Percentiles rank a stretch among this genome's conserved stretches.
Conservation (phyloP, 2,329 filamentous ascomycete genomes). For the Fusarium nisikadoi region DNA sequence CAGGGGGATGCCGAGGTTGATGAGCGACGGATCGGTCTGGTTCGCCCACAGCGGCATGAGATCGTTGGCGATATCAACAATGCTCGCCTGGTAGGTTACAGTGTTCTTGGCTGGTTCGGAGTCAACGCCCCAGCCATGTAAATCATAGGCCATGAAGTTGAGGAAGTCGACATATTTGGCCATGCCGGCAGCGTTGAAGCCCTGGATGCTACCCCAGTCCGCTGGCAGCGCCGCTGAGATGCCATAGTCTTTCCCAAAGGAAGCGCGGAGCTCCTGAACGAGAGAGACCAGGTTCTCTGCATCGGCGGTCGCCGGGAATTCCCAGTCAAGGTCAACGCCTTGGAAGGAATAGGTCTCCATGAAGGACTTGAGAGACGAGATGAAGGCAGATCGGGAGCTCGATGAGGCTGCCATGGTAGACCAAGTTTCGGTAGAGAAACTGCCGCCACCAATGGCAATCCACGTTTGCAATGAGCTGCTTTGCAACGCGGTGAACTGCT, state of each 20-base stretch:
- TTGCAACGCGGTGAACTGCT: background rate
- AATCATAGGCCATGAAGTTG: background rate
- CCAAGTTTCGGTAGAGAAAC: background rate
- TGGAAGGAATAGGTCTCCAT: background rate
- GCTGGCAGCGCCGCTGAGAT: background rate
- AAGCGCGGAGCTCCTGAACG: background rate
- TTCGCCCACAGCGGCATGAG: background rate
- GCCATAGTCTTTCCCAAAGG: background rate
- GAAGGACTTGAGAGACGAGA: background rate
- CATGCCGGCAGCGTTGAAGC: background rate
- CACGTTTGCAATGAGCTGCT: background rate
- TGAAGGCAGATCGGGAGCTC: accelerated
- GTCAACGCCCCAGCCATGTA: background rate
- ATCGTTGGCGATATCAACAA: background rate
- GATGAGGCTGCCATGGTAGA: background rate
- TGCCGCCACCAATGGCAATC: background rate
- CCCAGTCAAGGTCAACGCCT: background rate
- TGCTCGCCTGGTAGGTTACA: background rate
- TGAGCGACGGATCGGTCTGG: background rate
- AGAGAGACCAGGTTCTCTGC: background rate
- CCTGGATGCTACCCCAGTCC: background rate
- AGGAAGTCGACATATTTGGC: background rate
- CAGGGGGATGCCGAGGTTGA: background rate
- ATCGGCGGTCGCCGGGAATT: background rate
- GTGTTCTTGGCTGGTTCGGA: background rate